These are phyloP conservation scores for Trichosporon coremiiforme DNA, from an alignment of 1,284 basidiomycete species.

Conservation along the genomic window DNA sequence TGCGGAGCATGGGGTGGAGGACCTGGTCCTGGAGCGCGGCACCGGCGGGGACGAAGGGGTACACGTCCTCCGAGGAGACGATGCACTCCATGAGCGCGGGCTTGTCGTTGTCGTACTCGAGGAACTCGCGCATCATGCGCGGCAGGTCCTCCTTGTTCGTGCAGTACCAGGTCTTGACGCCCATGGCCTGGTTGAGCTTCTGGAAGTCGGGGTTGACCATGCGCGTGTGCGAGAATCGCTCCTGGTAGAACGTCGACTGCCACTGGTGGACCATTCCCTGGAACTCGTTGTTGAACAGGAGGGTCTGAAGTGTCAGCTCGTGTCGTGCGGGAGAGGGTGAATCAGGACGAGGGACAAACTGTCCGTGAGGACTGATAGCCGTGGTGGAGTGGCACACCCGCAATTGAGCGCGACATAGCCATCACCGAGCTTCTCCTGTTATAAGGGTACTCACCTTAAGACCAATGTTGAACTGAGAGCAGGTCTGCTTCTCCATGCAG, in stretches of 20 bases:
- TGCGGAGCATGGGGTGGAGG: constrained; percentile 42
- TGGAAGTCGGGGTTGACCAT: constrained; percentile 97
- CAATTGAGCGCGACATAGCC: not conserved
- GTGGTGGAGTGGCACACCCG: not conserved
- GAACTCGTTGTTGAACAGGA: constrained; percentile 90
- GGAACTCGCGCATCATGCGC: constrained; percentile 96
- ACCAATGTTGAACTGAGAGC: constrained; percentile 86
- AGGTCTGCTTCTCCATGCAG: constrained; percentile 96
- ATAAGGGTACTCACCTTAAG: constrained; percentile 67
- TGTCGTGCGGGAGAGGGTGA: constrained; percentile 52
- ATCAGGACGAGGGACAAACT: constrained; percentile 3
- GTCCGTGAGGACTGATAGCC: not conserved
- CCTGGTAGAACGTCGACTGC: constrained; percentile 86
- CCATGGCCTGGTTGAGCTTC: constrained; percentile 83
- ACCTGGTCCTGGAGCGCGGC: constrained; percentile 89
- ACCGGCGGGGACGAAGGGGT: constrained; percentile 80
- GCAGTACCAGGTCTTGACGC: constrained; percentile 84
- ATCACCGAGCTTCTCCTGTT: no score
- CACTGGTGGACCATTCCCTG: constrained; percentile 99
- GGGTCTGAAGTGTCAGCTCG: constrained; percentile 47
- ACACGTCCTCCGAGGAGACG: constrained; percentile 88
- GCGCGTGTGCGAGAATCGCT: constrained; percentile 87
- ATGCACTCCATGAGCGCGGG: constrained; percentile 90
- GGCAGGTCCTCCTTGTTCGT: constrained; percentile 73
- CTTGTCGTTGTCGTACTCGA: constrained; percentile 79